phyloP scores from a whole-genome alignment of 768 basidiomycete genomes.

The Trametes maxima region DNA sequence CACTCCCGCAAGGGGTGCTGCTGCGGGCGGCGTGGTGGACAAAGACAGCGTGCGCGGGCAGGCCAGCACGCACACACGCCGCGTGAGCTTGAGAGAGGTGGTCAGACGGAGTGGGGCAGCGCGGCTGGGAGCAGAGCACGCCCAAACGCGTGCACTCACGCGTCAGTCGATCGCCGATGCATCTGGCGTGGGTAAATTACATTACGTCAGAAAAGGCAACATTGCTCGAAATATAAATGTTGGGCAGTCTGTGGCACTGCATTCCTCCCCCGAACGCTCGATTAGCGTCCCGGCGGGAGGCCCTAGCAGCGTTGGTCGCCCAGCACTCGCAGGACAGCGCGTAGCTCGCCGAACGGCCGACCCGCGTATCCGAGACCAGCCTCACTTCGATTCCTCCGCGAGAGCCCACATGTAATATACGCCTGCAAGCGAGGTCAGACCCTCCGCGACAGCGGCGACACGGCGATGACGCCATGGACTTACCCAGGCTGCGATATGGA shows the following conservation, averaged over 20 bases:
- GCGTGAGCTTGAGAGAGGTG: constrained; percentile 18
- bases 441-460: constrained; percentile 5
- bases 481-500: constrained; percentile 82
- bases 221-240: not conserved
- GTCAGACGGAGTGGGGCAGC: constrained; percentile 11
- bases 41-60: not conserved
- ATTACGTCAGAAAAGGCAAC: constrained; percentile 22
- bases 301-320: no score
- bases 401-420: constrained; percentile 91
- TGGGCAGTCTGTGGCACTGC: constrained; percentile 6
- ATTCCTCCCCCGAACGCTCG: constrained; percentile 2
- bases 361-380: not conserved
- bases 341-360: not conserved
- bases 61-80: constrained; percentile 2
- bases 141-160: constrained; percentile 1
- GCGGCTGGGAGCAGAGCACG: not conserved
- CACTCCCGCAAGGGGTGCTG: not conserved
- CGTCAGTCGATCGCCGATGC: constrained; percentile 15
- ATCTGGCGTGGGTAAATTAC: constrained; percentile 4
- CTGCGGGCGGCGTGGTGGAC: not conserved
- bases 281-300: not conserved
- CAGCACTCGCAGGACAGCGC: no score
- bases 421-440: constrained; percentile 39
- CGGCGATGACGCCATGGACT: constrained; percentile 26
- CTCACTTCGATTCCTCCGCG: constrained; percentile 36